Evolutionary conservation across 345 rosid genomes (phyloP).

Genomic region (Eucalyptus marginata): DNA sequence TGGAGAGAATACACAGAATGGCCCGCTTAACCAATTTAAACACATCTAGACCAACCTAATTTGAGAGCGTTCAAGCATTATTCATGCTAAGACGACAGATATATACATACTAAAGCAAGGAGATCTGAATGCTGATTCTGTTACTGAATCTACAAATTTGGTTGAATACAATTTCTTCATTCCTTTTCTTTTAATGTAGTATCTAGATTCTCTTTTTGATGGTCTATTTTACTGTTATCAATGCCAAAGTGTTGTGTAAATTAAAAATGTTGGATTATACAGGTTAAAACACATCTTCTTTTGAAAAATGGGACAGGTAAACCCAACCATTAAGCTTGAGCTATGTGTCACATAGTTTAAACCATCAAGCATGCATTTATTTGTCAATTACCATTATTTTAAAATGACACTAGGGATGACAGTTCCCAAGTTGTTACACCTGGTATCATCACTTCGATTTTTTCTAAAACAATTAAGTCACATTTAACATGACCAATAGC

Average conservation of each 20-base stretch:
- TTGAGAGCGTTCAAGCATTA: background rate
- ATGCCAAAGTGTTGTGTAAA: background rate
- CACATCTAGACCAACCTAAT: background rate
- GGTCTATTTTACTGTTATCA: background rate
- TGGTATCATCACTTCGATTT: background rate
- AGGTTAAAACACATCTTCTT: background rate
- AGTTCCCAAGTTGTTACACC: background rate
- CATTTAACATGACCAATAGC: background rate
- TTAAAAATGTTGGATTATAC: background rate
- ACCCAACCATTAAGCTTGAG: background rate
- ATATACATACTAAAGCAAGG: background rate
- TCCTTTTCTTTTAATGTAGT: background rate
- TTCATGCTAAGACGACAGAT: background rate
- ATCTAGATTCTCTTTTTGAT: background rate
- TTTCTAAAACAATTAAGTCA: background rate
- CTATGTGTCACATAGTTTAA: background rate
- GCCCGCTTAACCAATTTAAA: background rate
- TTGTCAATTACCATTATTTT: background rate
- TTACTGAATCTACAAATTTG: background rate
- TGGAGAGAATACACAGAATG: background rate
- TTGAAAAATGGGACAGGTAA: background rate
- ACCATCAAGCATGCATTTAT: background rate
- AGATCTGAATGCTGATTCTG: background rate
- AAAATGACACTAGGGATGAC: background rate
- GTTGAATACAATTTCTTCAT: background rate